phyloP scores from a whole-genome alignment of 2,329 filamentous ascomycete species.

The Sporothrix mexicana region DNA sequence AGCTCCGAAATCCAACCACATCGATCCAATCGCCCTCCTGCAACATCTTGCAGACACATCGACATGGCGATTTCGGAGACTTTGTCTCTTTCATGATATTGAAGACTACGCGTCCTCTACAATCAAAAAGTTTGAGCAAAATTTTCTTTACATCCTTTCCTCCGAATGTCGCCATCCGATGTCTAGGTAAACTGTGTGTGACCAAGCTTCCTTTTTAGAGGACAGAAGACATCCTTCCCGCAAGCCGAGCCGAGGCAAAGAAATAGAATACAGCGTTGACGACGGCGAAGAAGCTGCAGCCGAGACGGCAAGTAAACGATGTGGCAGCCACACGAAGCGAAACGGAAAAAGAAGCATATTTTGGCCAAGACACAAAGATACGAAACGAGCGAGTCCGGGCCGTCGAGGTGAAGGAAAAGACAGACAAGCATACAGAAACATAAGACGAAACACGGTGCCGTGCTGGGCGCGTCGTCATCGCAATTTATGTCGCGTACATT shows the following conservation, averaged over 20 bases:
- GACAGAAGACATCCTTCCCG: neutral
- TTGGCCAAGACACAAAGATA: constrained; percentile 7
- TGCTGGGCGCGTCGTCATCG: constrained; percentile 23
- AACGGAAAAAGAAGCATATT: neutral
- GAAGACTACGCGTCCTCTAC: neutral
- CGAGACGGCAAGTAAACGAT: neutral
- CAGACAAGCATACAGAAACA: neutral
- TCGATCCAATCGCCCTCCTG: too few species aligned
- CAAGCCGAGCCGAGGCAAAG: constrained; percentile 4
- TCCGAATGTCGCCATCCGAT: neutral
- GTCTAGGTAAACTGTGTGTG: neutral
- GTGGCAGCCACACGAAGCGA: neutral
- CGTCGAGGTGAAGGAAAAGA: neutral
- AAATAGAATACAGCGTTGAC: neutral
- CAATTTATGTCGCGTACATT: constrained; percentile 9
- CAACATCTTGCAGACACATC: neutral
- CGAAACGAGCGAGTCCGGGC: constrained; percentile 12
- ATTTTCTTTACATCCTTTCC: constrained; percentile 3
- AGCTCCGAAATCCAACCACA: neutral
- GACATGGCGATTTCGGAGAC: neutral
- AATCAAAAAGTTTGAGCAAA: neutral
- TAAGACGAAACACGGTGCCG: constrained; percentile 10
- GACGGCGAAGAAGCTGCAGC: neutral
- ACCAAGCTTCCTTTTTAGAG: too few species aligned
- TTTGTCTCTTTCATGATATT: neutral